Conservation (phyloP, 257 asterid species). For the Fraxinus americana region DNA sequence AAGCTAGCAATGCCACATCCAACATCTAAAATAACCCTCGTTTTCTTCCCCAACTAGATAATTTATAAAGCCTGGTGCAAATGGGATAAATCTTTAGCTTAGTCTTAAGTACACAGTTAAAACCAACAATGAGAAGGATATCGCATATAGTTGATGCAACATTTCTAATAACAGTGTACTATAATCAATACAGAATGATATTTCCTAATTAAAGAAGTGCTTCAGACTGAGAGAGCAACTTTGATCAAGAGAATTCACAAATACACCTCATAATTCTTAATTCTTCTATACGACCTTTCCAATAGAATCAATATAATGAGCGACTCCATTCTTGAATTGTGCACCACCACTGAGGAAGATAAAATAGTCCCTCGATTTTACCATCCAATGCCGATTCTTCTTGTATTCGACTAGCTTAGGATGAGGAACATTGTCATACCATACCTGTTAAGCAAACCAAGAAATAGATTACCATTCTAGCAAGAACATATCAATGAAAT, state of each 20-base stretch:
- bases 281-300: slow-evolving; percentile 42
- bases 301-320: slow-evolving; percentile 57
- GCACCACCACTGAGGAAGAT: slow-evolving; percentile 96
- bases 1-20: slow-evolving; percentile 99
- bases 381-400: slow-evolving; percentile 89
- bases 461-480: slow-evolving; percentile 10
- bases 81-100: not conserved
- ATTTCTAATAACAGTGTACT: too few relatives aligned
- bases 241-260: too few relatives aligned
- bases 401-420: slow-evolving; percentile 97
- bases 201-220: too few relatives aligned
- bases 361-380: slow-evolving; percentile 66
- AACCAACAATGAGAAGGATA: too few relatives aligned
- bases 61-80: slow-evolving; percentile 55
- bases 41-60: slow-evolving; percentile 77
- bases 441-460: slow-evolving; percentile 51
- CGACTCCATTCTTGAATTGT: slow-evolving; percentile 81
- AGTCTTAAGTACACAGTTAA: not conserved
- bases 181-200: too few relatives aligned
- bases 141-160: not conserved
- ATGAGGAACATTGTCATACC: slow-evolving; percentile 93
- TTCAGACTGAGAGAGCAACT: too few relatives aligned
- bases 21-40: slow-evolving; percentile 84
- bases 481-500: not conserved
- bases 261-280: too few relatives aligned